phyloP scores from a whole-genome alignment of 345 rosid genomes.

The Bruguiera sexangula region DNA sequence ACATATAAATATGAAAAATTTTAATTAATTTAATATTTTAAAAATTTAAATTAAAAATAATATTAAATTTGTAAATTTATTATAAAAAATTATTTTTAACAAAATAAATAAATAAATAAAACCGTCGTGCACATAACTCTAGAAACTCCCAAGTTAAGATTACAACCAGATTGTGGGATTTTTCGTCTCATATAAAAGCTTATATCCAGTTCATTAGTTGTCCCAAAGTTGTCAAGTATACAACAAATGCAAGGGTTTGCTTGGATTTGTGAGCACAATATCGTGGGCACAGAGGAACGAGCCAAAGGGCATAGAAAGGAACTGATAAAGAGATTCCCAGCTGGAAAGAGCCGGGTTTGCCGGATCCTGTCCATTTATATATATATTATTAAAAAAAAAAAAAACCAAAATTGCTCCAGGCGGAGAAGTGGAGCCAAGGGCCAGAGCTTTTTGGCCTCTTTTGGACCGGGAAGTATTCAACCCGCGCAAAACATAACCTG shows the following conservation, averaged over 20 bases:
- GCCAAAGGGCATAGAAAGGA: constrained; percentile 18
- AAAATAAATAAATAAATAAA: too few relatives aligned
- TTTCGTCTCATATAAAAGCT: neutral
- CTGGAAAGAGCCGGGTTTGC: constrained; percentile 66
- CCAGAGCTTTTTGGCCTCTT: constrained; percentile 22
- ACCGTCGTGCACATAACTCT: too few relatives aligned
- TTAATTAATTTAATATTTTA: too few relatives aligned
- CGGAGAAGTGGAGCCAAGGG: constrained; percentile 38
- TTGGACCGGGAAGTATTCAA: constrained; percentile 20
- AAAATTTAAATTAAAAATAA: too few relatives aligned
- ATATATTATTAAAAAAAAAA: constrained; percentile 19
- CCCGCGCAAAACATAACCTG: constrained; percentile 25
- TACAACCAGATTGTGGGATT: too few relatives aligned
- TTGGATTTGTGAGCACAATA: constrained; percentile 17
- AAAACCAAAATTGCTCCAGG: constrained; percentile 11
- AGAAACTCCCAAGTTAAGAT: too few relatives aligned
- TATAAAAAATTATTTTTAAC: too few relatives aligned
- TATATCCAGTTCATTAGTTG: constrained; percentile 18
- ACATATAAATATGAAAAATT: too few relatives aligned
- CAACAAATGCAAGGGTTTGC: constrained; percentile 11
- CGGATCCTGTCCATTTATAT: constrained; percentile 61
- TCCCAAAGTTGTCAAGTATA: neutral
- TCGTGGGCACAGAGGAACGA: constrained; percentile 9
- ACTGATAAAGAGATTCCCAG: constrained; percentile 34
- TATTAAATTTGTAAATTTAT: too few relatives aligned